phyloP scores from a whole-genome alignment of 768 basidiomycete species.

The Trametes cubensis region DNA sequence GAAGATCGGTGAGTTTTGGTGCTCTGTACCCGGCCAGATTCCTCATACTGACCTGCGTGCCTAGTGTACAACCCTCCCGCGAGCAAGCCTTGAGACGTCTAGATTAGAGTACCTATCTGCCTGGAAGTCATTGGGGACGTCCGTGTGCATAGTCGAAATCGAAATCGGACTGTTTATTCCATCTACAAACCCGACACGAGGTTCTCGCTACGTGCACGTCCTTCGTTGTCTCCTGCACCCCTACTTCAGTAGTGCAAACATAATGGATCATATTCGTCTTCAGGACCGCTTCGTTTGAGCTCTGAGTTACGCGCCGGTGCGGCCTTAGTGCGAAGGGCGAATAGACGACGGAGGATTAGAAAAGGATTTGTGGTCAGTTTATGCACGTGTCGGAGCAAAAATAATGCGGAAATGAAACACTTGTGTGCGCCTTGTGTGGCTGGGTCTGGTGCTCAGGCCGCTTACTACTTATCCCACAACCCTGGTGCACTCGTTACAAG shows the following conservation, averaged over 20 bases:
- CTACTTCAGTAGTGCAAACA: slow-evolving; percentile 15
- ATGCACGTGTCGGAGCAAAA: neutral
- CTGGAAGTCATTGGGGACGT: slow-evolving; percentile 8
- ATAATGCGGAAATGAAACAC: neutral
- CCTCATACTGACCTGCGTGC: slow-evolving; percentile 1
- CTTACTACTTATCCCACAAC: neutral
- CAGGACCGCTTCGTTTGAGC: no score
- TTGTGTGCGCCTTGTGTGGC: neutral
- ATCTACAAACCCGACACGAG: neutral
- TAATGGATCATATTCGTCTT: slow-evolving; percentile 9
- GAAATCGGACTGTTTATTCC: slow-evolving; percentile 21
- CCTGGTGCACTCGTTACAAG: neutral
- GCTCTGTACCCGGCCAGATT: slow-evolving; percentile 36
- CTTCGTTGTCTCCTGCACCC: slow-evolving; percentile 3
- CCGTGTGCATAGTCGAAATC: slow-evolving; percentile 22
- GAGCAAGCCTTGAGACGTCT: slow-evolving; percentile 41
- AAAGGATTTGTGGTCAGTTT: no score
- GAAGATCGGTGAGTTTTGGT: slow-evolving; percentile 64
- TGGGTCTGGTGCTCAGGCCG: neutral
- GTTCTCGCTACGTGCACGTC: neutral
- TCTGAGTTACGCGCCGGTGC: no score
- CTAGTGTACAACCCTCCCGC: slow-evolving; percentile 65
- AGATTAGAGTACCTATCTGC: slow-evolving; percentile 24
- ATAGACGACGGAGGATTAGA: neutral
- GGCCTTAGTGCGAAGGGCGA: neutral